phyloP scores from a whole-genome alignment of 2,329 filamentous ascomycete species.

The Cladosporium colombiae region DNA sequence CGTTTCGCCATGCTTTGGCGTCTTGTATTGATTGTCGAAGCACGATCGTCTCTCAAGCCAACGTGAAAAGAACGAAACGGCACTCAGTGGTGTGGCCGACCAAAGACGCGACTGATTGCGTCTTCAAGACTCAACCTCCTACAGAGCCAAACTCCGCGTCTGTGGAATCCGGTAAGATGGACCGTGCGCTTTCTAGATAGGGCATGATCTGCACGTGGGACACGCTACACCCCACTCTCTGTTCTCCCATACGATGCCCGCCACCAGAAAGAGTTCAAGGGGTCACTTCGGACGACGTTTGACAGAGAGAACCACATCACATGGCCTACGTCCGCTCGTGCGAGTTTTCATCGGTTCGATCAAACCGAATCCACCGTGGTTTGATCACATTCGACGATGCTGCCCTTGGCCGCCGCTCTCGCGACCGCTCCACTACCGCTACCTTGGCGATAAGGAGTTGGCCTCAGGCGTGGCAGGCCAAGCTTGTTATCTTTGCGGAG shows the following conservation, averaged over 20 bases:
- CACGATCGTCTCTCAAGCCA: not conserved
- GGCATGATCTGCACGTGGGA: not conserved
- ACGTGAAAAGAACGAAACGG: not conserved
- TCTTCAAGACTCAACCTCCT: not conserved
- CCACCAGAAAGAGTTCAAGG: not conserved
- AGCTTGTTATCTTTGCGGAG: constrained; percentile 8
- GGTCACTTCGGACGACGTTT: constrained; percentile 1
- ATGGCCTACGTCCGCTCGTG: not conserved
- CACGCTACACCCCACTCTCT: not conserved
- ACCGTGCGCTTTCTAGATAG: not conserved
- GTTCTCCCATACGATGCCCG: not conserved
- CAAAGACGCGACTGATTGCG: not conserved
- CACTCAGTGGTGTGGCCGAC: not conserved
- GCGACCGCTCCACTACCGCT: not conserved
- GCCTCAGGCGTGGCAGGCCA: not conserved
- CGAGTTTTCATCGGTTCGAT: not conserved
- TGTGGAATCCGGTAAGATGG: not conserved
- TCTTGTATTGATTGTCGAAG: not conserved
- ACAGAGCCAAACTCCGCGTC: not conserved
- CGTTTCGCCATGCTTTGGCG: not conserved
- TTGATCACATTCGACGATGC: not conserved
- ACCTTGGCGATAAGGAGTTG: not conserved
- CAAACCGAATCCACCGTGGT: not conserved
- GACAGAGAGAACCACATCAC: not conserved
- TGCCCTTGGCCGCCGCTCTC: not conserved